phyloP scores from a whole-genome alignment of 2,329 filamentous ascomycete genomes.

The Stylonectria norvegica region DNA sequence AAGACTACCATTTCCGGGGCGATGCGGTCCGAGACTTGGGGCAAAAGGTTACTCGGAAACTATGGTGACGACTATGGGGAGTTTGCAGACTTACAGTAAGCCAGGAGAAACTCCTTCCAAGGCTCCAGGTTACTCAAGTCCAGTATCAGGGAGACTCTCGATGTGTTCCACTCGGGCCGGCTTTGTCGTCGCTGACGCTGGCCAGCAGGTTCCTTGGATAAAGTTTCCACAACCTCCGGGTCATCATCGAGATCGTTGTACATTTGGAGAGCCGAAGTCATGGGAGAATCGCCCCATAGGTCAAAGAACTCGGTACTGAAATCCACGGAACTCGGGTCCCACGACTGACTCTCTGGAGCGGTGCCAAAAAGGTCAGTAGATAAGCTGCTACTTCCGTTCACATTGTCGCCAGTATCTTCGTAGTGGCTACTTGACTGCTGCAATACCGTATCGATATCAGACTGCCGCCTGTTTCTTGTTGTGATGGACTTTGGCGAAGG shows the following conservation, averaged over 20 bases:
- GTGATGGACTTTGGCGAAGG: neutral
- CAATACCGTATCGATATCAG: neutral
- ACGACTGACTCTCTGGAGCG: neutral
- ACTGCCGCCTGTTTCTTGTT: neutral
- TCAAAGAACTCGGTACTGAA: no score
- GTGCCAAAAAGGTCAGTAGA: neutral
- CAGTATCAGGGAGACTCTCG: neutral
- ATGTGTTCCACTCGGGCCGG: neutral
- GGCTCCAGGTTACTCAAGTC: neutral
- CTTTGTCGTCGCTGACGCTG: no score
- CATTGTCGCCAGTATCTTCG: no score
- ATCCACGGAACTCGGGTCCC: no score
- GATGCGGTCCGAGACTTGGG: slow-evolving; percentile 21
- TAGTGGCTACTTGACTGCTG: no score
- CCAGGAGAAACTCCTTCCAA: slow-evolving; percentile 8
- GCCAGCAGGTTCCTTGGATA: no score
- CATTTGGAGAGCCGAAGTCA: neutral
- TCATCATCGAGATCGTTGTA: neutral
- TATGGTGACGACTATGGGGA: neutral
- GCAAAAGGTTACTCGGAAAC: neutral
- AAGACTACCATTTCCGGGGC: slow-evolving; percentile 22
- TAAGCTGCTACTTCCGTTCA: no score
- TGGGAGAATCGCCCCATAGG: neutral
- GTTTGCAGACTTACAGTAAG: slow-evolving; percentile 12
- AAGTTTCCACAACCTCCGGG: no score